Evolutionary conservation across 495 filamentous ascomycete genomes (phyloP), one percentile per base, ranked within the genome.

Genomic region (Aspergillus sparsus): DNA sequence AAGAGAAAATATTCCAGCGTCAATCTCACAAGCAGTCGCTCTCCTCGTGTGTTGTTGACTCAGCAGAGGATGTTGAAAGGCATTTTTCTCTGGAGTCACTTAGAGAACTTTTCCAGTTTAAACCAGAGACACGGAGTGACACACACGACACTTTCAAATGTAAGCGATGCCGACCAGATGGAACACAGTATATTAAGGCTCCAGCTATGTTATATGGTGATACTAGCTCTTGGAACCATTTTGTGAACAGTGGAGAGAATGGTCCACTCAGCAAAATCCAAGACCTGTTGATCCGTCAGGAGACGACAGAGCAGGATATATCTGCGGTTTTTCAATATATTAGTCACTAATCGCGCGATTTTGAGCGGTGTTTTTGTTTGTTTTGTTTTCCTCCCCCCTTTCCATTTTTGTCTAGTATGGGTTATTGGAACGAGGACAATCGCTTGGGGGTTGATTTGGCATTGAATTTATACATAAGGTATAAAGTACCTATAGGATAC

Each of bases 91-190:
- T 96, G 0, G 94, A 98, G 62, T 89, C 85, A 27, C 77, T 99
- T 27, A 79, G 92, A 15, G 93, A 99, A 71, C 77, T 99, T 47
- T 99, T 99, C 80, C 89, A 94, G 76, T 97, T 93, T 77, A 85
- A 89, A 44, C 83, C 85, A 0, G 83, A 87, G 18, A 97, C 94
- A 2, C 83, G 80, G 21, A 95, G 91, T 65, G 95, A 99, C 67
- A 98, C 94, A 1, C 94, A 99, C 65, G 94, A 99, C 63, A 97
- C 95, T 2, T 98, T 99, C 82, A 98, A 96, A 78, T 99, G 94
- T 73, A 98, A 97, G 78, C 79, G 94, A 36, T 99, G 94, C 67
- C 89, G 87, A 68, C 87, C 89, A 1, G 90, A 95, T 64, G 92
- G 93, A 10, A 85, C 81, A 51, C 94, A 99, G 72, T 83, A 80